phyloP scores from a whole-genome alignment of 108 stramenopile species.

The Discostella stelligeroides region DNA sequence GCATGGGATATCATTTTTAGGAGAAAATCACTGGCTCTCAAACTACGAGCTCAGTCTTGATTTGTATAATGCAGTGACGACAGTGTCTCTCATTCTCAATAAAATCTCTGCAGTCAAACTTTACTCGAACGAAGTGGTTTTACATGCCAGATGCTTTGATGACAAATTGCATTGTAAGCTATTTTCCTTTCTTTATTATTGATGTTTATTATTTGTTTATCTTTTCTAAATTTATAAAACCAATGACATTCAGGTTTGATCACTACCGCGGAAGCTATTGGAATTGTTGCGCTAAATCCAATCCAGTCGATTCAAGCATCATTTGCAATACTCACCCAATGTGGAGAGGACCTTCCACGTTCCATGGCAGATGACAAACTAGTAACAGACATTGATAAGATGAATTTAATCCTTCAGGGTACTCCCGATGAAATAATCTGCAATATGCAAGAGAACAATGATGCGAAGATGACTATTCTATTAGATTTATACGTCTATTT shows the following conservation, averaged over 20 bases:
- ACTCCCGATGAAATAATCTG: conserved; percentile 19
- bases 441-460: conserved; percentile 1
- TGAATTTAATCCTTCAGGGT: conserved; percentile 4
- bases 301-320: conserved; percentile 8
- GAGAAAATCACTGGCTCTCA: conserved; percentile 11
- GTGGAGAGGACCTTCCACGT: conserved; percentile 17
- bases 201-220: no score
- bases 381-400: not conserved
- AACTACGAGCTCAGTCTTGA: conserved; percentile 29
- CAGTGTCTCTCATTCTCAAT: conserved; percentile 11
- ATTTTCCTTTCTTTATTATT: no score
- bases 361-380: not conserved
- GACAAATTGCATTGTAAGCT: conserved; percentile 15
- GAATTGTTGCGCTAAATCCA: not conserved
- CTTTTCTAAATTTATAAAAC: no score
- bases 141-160: conserved; percentile 15
- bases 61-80: conserved; percentile 21
- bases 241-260: not conserved
- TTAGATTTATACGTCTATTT: conserved; percentile 22
- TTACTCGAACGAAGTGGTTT: not conserved
- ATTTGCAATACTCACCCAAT: conserved; percentile 4
- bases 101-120: not conserved
- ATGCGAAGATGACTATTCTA: conserved; percentile 3
- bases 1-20: conserved; percentile 34
- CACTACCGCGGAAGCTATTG: conserved; percentile 1